These are phyloP conservation scores for Gomphus bonarii DNA, from an alignment of 1,284 basidiomycete genomes.

Conservation along the genomic window DNA sequence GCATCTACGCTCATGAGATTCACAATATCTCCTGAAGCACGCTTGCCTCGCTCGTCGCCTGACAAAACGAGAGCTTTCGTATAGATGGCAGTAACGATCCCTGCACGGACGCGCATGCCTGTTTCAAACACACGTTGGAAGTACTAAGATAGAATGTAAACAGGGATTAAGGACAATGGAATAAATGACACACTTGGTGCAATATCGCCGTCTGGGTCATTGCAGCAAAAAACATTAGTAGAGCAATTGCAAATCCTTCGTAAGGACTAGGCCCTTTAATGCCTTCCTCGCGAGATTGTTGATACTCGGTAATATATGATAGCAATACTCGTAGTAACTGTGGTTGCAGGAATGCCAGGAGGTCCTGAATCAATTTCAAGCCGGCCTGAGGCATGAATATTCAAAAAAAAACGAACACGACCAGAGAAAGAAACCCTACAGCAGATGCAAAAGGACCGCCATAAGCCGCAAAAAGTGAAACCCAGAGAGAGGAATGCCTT, in stretches of 20 bases:
- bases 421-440: not conserved
- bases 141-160: slow-evolving; percentile 39
- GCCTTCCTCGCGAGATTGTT: slow-evolving; percentile 31
- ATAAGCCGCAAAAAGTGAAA: slow-evolving; percentile 66
- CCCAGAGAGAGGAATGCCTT: slow-evolving; percentile 63
- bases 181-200: slow-evolving; percentile 54
- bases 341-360: slow-evolving; percentile 79
- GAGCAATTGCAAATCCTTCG: slow-evolving; percentile 68
- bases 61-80: slow-evolving; percentile 80
- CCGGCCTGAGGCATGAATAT: slow-evolving; percentile 18
- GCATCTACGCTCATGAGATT: slow-evolving; percentile 89
- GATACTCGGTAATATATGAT: slow-evolving; percentile 73
- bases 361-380: slow-evolving; percentile 74
- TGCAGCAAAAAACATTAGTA: slow-evolving; percentile 72
- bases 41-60: slow-evolving; percentile 65
- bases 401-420: not conserved
- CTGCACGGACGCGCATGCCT: slow-evolving; percentile 87
- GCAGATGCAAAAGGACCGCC: slow-evolving; percentile 72
- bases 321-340: slow-evolving; percentile 79
- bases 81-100: slow-evolving; percentile 80
- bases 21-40: slow-evolving; percentile 85
- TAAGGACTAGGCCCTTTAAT: slow-evolving; percentile 25
- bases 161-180: not conserved
- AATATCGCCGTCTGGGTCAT: slow-evolving; percentile 74
- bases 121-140: slow-evolving; percentile 76